Evolutionary conservation across 768 basidiomycete genomes (phyloP).

Genomic region (Sarcodon aspratus): DNA sequence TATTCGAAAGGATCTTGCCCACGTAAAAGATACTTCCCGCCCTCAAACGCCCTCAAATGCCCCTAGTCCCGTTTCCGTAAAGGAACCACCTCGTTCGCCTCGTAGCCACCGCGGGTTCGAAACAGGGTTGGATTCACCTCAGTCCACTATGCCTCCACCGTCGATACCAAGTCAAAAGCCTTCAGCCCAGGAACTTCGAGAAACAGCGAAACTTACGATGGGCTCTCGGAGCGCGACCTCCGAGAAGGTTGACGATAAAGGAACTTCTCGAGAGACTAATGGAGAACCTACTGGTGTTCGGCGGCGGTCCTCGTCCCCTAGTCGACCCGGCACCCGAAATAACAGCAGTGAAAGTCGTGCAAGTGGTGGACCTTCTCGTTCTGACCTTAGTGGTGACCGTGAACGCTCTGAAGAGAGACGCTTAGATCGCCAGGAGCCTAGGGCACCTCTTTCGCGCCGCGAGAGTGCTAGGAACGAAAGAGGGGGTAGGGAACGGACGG

Average conservation of each 20-base stretch:
- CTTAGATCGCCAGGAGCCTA: conserved; percentile 36
- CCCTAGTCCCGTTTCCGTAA: conserved; percentile 10
- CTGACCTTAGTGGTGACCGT: conserved; percentile 34
- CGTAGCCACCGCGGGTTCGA: conserved; percentile 28
- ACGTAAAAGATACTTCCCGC: conserved; percentile 8
- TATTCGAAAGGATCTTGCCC: background rate
- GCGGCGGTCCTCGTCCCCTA: conserved; percentile 49
- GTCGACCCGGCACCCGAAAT: conserved; percentile 57
- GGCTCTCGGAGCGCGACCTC: conserved; percentile 19
- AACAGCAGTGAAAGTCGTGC: conserved; percentile 62
- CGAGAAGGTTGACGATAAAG: conserved; percentile 30
- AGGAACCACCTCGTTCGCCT: conserved; percentile 27
- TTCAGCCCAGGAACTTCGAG: conserved; percentile 70
- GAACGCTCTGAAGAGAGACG: conserved; percentile 40
- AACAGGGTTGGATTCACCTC: conserved; percentile 26
- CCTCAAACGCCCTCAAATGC: conserved; percentile 10
- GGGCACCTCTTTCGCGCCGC: conserved; percentile 24
- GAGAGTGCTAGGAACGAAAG: conserved; percentile 15
- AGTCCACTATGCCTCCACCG: conserved; percentile 62
- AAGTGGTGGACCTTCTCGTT: conserved; percentile 51
- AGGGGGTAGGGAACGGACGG: conserved; percentile 25
- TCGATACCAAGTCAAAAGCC: conserved; percentile 65
- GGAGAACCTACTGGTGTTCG: conserved; percentile 38
- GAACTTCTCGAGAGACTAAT: conserved; percentile 24
- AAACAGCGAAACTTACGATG: conserved; percentile 54